These are phyloP conservation scores for Triangularia setosa DNA, from an alignment of 2,329 filamentous ascomycete species.

Conservation along the genomic window DNA sequence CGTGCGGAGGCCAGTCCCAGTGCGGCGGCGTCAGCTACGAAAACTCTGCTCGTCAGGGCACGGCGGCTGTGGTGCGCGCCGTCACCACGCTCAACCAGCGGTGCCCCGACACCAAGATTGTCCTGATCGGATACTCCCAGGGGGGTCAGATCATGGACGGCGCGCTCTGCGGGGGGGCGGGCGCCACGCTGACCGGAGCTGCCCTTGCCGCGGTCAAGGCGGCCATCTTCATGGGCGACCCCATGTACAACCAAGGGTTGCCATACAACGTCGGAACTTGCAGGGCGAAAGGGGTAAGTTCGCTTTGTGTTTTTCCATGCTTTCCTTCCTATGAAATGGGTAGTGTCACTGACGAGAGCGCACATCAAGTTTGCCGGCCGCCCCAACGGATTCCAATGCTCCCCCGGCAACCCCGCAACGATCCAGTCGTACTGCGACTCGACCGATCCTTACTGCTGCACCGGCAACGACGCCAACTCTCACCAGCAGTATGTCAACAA, in stretches of 20 bases:
- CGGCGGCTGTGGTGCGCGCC: constrained; percentile 50
- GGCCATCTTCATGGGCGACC: constrained; percentile 63
- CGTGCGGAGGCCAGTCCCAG: constrained; percentile 53
- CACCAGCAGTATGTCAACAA: constrained; percentile 62
- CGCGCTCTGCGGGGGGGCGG: constrained; percentile 58
- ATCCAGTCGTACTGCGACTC: constrained; percentile 64
- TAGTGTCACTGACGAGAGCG: neutral
- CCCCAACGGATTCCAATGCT: constrained; percentile 53
- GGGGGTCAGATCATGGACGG: constrained; percentile 63
- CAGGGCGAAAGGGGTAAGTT: constrained; percentile 51
- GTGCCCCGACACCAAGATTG: constrained; percentile 55
- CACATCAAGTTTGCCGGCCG: constrained; percentile 56
- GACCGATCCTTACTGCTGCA: constrained; percentile 63
- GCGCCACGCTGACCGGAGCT: constrained; percentile 41
- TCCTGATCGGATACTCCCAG: constrained; percentile 61
- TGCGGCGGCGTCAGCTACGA: constrained; percentile 56
- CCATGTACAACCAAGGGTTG: constrained; percentile 51
- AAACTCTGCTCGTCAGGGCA: constrained; percentile 52
- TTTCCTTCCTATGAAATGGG: no score
- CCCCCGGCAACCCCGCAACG: constrained; percentile 44
- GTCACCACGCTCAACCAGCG: constrained; percentile 52
- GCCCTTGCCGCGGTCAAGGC: constrained; percentile 57
- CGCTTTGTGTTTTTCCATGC: neutral
- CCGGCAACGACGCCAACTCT: constrained; percentile 54
- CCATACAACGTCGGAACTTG: constrained; percentile 60